phyloP scores from a whole-genome alignment of 139 green algal genomes.

The Edaphochlamys debaryana region DNA sequence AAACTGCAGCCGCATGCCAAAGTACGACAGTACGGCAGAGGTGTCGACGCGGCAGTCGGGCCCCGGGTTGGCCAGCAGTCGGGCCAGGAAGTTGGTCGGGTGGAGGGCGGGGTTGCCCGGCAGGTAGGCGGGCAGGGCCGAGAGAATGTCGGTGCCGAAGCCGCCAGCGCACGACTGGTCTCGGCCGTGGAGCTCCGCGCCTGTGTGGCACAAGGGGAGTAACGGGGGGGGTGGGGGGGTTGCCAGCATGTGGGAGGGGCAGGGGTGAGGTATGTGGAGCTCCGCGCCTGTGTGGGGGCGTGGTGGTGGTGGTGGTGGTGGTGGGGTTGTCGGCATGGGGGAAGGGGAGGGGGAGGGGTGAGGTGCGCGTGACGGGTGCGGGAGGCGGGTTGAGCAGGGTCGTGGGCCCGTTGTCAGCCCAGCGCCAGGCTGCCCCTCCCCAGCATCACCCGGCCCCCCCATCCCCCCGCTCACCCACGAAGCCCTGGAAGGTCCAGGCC shows the following conservation, averaged over 20 bases:
- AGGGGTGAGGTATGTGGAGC: background rate
- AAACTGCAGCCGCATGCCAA: slow-evolving; percentile 37
- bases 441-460: too few species aligned
- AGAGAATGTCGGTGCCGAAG: slow-evolving; percentile 38
- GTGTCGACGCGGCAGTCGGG: slow-evolving; percentile 42
- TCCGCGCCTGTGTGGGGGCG: background rate
- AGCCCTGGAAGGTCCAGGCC: slow-evolving; percentile 19
- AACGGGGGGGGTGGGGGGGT: too few species aligned
- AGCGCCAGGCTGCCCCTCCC: too few species aligned
- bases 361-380: too few species aligned
- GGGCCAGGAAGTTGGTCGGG: background rate
- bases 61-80: slow-evolving; percentile 9
- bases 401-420: too few species aligned
- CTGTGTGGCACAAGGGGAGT: too few species aligned
- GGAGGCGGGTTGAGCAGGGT: too few species aligned
- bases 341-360: too few species aligned
- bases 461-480: slow-evolving; percentile 5
- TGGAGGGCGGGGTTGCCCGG: slow-evolving; percentile 31
- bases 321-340: too few species aligned
- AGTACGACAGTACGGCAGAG: too few species aligned
- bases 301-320: too few species aligned
- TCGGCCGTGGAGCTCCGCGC: slow-evolving; percentile 37
- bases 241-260: too few species aligned
- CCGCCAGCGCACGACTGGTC: slow-evolving; percentile 52
- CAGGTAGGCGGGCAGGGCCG: slow-evolving; percentile 44